phyloP scores from a whole-genome alignment of 1,139 yeast genomes.

The Kluyveromyces sp. region DNA sequence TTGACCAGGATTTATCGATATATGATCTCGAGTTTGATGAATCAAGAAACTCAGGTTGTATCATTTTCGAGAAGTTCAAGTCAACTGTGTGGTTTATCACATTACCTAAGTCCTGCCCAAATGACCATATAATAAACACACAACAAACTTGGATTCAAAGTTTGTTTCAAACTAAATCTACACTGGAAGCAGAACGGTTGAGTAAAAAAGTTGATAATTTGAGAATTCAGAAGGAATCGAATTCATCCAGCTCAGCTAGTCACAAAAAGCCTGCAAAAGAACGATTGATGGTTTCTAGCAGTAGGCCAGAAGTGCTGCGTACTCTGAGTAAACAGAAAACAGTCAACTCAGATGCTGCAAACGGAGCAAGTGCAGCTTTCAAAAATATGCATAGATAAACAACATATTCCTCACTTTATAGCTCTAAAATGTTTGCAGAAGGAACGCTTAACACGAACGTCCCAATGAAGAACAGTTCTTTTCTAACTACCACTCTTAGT shows the following conservation, averaged over 20 bases:
- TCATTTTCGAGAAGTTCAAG: constrained; percentile 56
- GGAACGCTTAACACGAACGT: no score
- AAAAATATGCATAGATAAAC: constrained; percentile 21
- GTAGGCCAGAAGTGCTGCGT: constrained; percentile 29
- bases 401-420: no score
- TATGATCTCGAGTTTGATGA: constrained; percentile 71
- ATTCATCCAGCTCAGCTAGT: neutral
- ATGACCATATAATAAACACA: constrained; percentile 25
- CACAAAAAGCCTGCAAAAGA: constrained; percentile 13
- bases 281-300: constrained; percentile 30
- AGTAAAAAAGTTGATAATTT: constrained; percentile 9
- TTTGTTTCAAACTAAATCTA: constrained; percentile 41
- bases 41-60: constrained; percentile 47
- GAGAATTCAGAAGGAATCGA: neutral
- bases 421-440: no score
- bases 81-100: constrained; percentile 56
- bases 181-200: constrained; percentile 28
- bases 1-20: constrained; percentile 61
- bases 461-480: neutral
- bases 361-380: constrained; percentile 33
- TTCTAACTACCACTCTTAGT: neutral
- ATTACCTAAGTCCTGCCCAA: constrained; percentile 21
- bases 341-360: constrained; percentile 18
- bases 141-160: constrained; percentile 43
- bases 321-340: constrained; percentile 15